Percentiles rank a stretch among this genome's conserved stretches.
These are phyloP conservation scores for Salpingoeca rosetta DNA, from an alignment of 78 protist species.

Conservation along the genomic window DNA sequence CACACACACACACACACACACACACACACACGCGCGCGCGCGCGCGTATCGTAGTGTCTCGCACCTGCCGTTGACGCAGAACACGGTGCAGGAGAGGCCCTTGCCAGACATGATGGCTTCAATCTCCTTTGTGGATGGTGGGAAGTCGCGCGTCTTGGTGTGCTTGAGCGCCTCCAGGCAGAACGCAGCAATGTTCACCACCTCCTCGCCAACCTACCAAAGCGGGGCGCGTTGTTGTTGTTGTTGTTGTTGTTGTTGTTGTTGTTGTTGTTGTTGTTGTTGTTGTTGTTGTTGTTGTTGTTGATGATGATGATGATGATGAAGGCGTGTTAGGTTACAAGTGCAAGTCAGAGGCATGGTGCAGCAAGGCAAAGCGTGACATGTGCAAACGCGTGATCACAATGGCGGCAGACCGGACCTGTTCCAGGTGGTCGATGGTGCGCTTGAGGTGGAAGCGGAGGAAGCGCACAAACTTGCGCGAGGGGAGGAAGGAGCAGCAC, in stretches of 20 bases:
- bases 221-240: neutral
- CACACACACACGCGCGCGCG: neutral
- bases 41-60: too few species aligned
- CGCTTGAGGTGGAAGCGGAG: slow-evolving; percentile 13
- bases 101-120: neutral
- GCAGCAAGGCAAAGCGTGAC: too few species aligned
- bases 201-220: neutral
- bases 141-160: slow-evolving; percentile 1
- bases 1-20: neutral
- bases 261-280: too few species aligned
- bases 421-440: neutral
- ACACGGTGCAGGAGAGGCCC: neutral
- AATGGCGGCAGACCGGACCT: too few species aligned
- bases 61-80: too few species aligned
- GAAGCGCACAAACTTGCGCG: slow-evolving; percentile 7
- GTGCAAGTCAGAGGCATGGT: too few species aligned
- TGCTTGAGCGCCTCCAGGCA: neutral
- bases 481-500: neutral
- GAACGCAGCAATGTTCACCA: neutral
- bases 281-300: too few species aligned
- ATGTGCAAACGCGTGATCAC: too few species aligned
- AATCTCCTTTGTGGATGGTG: neutral
- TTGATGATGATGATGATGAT: too few species aligned
- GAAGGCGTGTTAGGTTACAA: too few species aligned
- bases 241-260: too few species aligned